phyloP scores from a whole-genome alignment of 805 yeast genomes.

The Pichia rugopelliculosa region DNA sequence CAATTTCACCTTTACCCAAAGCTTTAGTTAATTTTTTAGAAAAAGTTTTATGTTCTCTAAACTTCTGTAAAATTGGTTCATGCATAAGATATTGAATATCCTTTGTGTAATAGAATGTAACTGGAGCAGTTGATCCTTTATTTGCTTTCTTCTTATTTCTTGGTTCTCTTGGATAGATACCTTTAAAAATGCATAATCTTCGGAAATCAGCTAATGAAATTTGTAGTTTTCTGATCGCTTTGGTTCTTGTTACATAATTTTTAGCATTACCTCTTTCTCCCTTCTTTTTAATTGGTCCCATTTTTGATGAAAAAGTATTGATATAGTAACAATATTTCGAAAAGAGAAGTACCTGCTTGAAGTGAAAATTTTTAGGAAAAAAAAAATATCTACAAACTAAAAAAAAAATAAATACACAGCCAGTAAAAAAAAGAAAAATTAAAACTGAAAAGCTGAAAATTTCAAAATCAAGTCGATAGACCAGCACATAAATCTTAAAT shows the following conservation, averaged over 20 bases:
- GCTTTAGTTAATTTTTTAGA: slow-evolving; percentile 86
- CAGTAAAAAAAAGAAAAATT: too few species aligned
- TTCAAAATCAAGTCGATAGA: neutral
- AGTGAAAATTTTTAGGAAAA: slow-evolving; percentile 2
- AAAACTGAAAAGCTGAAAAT: too few species aligned
- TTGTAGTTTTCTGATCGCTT: slow-evolving; percentile 87
- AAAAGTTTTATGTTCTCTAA: slow-evolving; percentile 93
- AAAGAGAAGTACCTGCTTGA: neutral
- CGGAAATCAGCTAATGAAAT: slow-evolving; percentile 94
- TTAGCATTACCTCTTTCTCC: slow-evolving; percentile 84
- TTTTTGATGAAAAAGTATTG: slow-evolving; percentile 10
- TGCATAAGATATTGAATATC: slow-evolving; percentile 93
- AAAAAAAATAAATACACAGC: slow-evolving; percentile 6
- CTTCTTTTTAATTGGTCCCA: slow-evolving; percentile 74
- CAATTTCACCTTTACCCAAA: slow-evolving; percentile 84
- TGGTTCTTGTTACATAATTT: slow-evolving; percentile 88
- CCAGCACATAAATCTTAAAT: neutral
- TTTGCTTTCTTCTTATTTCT: slow-evolving; percentile 93
- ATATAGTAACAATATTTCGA: neutral
- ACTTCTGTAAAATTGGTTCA: slow-evolving; percentile 86
- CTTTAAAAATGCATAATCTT: slow-evolving; percentile 94
- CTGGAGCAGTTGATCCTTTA: slow-evolving; percentile 95
- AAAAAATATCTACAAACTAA: neutral
- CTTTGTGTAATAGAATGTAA: slow-evolving; percentile 87
- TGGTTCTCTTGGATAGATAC: slow-evolving; percentile 96